Evolutionary conservation across 2,329 filamentous ascomycete genomes (phyloP).

Genomic region (Penicillium sp.): DNA sequence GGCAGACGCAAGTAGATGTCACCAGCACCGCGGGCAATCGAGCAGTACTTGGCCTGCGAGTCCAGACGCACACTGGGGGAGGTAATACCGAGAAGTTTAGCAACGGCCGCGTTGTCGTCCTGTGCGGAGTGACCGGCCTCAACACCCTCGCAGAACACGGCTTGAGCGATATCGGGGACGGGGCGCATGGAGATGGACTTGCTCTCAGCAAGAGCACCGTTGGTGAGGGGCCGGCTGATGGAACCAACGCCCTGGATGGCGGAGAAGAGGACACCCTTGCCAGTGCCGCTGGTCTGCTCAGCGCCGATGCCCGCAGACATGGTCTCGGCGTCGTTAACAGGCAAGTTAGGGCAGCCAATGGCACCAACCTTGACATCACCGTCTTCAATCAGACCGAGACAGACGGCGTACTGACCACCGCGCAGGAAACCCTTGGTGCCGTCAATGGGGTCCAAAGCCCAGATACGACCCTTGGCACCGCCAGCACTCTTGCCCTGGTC

Average conservation of each 20-base stretch:
- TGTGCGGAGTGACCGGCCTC: conserved; percentile 89
- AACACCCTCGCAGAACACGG: conserved; percentile 96
- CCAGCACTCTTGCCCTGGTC: conserved; percentile 44
- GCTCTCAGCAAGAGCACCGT: conserved; percentile 35
- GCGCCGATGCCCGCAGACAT: conserved; percentile 64
- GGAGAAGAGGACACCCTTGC: conserved; percentile 79
- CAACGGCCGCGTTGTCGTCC: conserved; percentile 75
- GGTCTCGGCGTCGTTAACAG: conserved; percentile 67
- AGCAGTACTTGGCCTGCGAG: conserved; percentile 95
- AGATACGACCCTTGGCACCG: conserved; percentile 55
- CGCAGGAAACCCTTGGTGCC: conserved; percentile 95
- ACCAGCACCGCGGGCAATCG: conserved; percentile 83
- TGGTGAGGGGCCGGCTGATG: conserved; percentile 64
- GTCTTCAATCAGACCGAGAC: conserved; percentile 81
- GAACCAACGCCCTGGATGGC: conserved; percentile 73
- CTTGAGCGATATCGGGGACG: conserved; percentile 63
- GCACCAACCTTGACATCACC: conserved; percentile 91
- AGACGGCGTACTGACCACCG: conserved; percentile 94
- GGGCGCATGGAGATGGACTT: conserved; percentile 71
- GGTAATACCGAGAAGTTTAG: conserved; percentile 74
- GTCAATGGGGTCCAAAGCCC: conserved; percentile 95
- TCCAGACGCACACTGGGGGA: conserved; percentile 86
- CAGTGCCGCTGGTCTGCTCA: conserved; percentile 64
- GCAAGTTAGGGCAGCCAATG: conserved; percentile 89
- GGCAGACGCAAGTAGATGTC: conserved; percentile 90